These are phyloP conservation scores for Cadophora gregata DNA, from an alignment of 2,329 filamentous ascomycete species.

Conservation along the genomic window DNA sequence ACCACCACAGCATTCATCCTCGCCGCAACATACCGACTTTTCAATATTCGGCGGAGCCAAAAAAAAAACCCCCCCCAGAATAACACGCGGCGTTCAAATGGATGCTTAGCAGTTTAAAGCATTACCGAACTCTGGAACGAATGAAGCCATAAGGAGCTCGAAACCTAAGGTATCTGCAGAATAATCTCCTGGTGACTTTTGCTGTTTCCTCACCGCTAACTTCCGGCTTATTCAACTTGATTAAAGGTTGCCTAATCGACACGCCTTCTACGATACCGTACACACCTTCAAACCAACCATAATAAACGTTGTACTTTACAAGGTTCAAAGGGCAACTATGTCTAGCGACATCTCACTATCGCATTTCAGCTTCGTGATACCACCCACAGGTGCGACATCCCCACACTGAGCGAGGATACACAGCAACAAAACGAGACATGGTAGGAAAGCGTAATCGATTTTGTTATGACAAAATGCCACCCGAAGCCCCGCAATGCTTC, in stretches of 20 bases:
- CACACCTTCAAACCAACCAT: not conserved
- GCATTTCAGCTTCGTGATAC: not conserved
- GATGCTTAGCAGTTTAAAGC: not conserved
- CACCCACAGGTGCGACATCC: not conserved
- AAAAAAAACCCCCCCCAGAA: not conserved
- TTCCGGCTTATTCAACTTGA: not conserved
- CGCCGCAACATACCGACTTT: slow-evolving; percentile 4
- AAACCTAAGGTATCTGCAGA: not conserved
- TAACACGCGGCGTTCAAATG: not conserved
- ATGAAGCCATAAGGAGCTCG: not conserved
- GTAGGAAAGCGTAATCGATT: not conserved
- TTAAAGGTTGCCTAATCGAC: slow-evolving; percentile 1
- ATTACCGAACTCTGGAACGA: not conserved
- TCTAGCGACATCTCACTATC: not conserved
- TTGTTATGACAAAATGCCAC: slow-evolving; percentile 14
- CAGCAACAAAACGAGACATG: not conserved
- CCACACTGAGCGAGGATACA: not conserved
- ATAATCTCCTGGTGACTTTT: slow-evolving; percentile 2
- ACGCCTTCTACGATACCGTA: slow-evolving; percentile 5
- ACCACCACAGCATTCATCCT: no score
- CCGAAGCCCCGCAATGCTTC: slow-evolving; percentile 13
- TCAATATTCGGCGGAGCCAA: not conserved
- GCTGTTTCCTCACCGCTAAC: not conserved
- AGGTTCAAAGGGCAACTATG: not conserved
- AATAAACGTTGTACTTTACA: not conserved